Base-by-base conservation (phyloP, 495 filamentous ascomycete genomes). In the Penicillium argentinense region DNA sequence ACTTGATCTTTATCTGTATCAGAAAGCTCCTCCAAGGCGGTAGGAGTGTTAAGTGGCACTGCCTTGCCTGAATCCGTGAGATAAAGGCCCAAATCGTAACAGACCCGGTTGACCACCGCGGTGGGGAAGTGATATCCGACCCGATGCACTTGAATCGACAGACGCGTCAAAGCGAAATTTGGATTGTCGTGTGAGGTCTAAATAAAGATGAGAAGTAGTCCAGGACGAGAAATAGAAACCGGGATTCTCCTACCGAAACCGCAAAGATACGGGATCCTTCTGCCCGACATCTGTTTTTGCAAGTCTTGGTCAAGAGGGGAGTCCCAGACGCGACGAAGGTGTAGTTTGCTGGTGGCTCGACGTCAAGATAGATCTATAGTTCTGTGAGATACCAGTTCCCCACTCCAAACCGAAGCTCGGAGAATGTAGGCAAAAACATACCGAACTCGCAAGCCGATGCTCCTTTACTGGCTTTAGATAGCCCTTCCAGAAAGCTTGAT, bases 251-350 rank as follows among this genome's bases (percentile, higher is more conserved):
- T 77, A 92, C 89, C 54, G 88, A 87, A 54, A 95, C 89, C 39
- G 90, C 86, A 49, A 85, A 84, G 19, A 91, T 82, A 65, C 84
- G 78, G 12, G 80, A 71, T 9, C 77, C 82, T 49, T 77, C 70
- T 55, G 83, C 78, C 47, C 87, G 76, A 13, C 88, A 93, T 5
- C 84, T 51, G 54, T 95, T 88, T 65, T 92, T 95, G 73, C 91
- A 95, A 19, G 71, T 68, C 9, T 75, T 77, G 4, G 87, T 91
- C 38, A 96, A 66, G 29, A 79, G 75, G 0, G 88, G 88, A 57
- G 88, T 83, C 17, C 91, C 91, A 41, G 83, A 78, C n/a, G 88
- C 84, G 43, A 96, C 83, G 59, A 91, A 95, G 19, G 82, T 85
- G 53, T 88, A 95, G 5, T 88, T 89, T n/a, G 74, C 77, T 2